Base-by-base conservation (phyloP, 257 asterid genomes). In the Jacaranda mimosifolia region DNA sequence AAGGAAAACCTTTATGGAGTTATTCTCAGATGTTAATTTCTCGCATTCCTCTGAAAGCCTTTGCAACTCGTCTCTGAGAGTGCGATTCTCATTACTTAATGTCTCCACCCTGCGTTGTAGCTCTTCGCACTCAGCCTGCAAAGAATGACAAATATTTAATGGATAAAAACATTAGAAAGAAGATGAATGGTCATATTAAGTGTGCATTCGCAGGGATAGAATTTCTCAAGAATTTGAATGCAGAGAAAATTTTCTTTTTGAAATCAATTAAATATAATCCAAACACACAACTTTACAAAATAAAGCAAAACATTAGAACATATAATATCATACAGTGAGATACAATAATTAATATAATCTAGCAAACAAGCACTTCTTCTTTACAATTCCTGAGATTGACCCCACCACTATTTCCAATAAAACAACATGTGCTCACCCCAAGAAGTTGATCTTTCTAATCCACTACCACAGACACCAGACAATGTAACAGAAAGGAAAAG, bases 61-160 rank as follows among this genome's bases (percentile, higher is more conserved):
- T 67, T 85, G 89, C 68, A 93, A 69, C 81, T 93, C 98, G 5
- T 88, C 93, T 79, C 91, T 86, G 55, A 93, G 87, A 3, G 86
- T 65, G 59, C 83, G 87, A 70, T 93, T 93, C 89, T 91, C 97
- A 55, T n/a, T 79, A 82, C 36, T 90, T 84, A 93, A 75, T 21
- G 85, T 64, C 82, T 88, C 98, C 73, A 93, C 98, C 79, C 85
- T 87, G 36, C 79, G 91, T 66, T 93, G 98, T 66, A 93, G 86
- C 85, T 91, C 96, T 83, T 93, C 98, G 73, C 97, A 93, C 88
- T 91, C 98, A 3, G 94, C 98, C 98, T 93, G 86, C 45, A 57
- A 59, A 32, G 43, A 43, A 19, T 3, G 36, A 38, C 3, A 43
- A 26, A 18, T 42, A 36, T 42, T 42, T 12, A 52, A 21, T 71